Percentiles rank a stretch among this genome's conserved stretches.
Conservation (phyloP, 2,329 filamentous ascomycete genomes). For the Epichloe festucae region DNA sequence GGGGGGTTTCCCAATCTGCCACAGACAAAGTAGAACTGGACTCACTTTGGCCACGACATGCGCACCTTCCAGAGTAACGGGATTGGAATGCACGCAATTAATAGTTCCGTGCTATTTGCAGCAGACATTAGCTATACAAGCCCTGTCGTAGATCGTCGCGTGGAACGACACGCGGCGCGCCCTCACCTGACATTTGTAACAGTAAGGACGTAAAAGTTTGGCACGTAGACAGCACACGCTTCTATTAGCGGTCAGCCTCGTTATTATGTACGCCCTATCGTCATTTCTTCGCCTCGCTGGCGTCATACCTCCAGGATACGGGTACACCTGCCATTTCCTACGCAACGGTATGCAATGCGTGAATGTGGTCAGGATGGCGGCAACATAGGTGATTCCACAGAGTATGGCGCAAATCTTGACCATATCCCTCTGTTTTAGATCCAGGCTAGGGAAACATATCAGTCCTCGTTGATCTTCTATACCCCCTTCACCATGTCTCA, state of each 20-base stretch:
- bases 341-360: conserved; percentile 23
- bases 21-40: not conserved
- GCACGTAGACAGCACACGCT: not conserved
- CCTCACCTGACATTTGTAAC: not conserved
- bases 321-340: conserved; percentile 27
- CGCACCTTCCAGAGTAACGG: conserved; percentile 27
- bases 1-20: not conserved
- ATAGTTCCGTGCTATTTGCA: conserved; percentile 23
- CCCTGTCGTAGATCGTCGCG: no score
- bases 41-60: conserved; percentile 12
- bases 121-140: not conserved
- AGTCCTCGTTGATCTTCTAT: not conserved
- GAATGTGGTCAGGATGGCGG: conserved; percentile 19
- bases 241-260: not conserved
- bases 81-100: conserved; percentile 26
- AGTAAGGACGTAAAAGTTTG: not conserved
- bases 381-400: conserved; percentile 19
- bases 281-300: no score
- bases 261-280: not conserved
- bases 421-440: conserved; percentile 8
- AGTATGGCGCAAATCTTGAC: conserved; percentile 22
- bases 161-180: not conserved
- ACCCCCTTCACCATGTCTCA: not conserved
- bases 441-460: conserved; percentile 14
- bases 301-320: conserved; percentile 26